Percentiles rank a stretch among this genome's conserved stretches.
Evolutionary conservation across 306 rosid species (phyloP).

Genomic region (Rubus parviflorus): DNA sequence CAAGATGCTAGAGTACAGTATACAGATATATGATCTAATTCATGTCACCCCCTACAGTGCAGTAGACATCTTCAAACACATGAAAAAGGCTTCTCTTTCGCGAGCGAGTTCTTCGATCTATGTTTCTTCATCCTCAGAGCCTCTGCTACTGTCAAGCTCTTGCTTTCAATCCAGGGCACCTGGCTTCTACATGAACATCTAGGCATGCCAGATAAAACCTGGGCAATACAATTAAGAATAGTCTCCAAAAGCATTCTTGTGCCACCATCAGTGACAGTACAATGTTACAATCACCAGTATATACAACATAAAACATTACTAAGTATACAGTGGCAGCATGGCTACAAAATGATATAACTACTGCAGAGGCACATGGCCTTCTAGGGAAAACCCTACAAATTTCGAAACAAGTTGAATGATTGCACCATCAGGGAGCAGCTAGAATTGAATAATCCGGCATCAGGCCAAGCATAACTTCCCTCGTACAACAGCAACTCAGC

Average conservation of each 20-base stretch:
- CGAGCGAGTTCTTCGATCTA: neutral
- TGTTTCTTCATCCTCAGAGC: neutral
- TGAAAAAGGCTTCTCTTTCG: neutral
- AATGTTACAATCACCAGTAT: conserved; percentile 73
- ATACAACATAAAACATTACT: conserved; percentile 41
- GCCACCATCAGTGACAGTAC: conserved; percentile 59
- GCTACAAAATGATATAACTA: conserved; percentile 51
- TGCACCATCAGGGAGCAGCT: conserved; percentile 35
- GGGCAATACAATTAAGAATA: conserved; percentile 32
- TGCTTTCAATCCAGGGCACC: conserved; percentile 20
- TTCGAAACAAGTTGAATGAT: conserved; percentile 19
- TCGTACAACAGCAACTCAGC: conserved; percentile 16
- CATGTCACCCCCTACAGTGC: neutral
- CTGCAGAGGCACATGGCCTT: conserved; percentile 41
- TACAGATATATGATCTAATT: conserved; percentile 4
- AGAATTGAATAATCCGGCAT: conserved; percentile 26
- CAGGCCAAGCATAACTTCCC: conserved; percentile 32
- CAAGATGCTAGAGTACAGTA: conserved; percentile 32
- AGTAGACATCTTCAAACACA: neutral
- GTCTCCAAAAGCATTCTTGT: conserved; percentile 39
- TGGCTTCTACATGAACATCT: conserved; percentile 10
- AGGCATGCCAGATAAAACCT: conserved; percentile 36
- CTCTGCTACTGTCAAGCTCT: conserved; percentile 6
- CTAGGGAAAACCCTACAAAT: conserved; percentile 40
- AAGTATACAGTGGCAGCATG: conserved; percentile 38